A percentile compares a stretch with the other conserved stretches of the same genome.
Conservation (phyloP, 371 early-diverging fungal genomes). For the Batrachochytrium dendrobatidis region DNA sequence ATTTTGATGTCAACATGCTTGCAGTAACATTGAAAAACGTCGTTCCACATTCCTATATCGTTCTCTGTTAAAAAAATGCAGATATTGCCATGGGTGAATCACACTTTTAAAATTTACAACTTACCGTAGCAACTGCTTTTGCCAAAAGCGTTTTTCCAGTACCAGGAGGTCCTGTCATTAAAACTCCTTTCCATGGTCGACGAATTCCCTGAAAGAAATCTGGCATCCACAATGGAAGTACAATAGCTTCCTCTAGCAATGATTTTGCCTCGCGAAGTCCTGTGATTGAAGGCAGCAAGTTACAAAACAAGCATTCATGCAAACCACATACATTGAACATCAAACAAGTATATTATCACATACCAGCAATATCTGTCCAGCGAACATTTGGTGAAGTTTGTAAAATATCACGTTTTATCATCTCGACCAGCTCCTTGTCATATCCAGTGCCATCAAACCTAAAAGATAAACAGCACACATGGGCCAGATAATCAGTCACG, state of each 20-base stretch:
- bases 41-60: conserved; percentile 46
- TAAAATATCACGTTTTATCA: conserved; percentile 48
- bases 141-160: conserved; percentile 62
- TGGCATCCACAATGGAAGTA: conserved; percentile 54
- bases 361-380: conserved; percentile 52
- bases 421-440: conserved; percentile 50
- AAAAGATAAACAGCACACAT: no score
- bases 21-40: conserved; percentile 55
- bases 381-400: conserved; percentile 38
- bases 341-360: background rate
- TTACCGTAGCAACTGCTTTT: conserved; percentile 49
- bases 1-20: conserved; percentile 45
- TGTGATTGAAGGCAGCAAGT: conserved; percentile 6
- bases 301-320: no score
- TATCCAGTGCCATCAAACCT: conserved; percentile 43
- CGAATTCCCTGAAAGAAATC: conserved; percentile 53
- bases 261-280: conserved; percentile 46
- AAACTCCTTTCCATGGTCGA: conserved; percentile 60
- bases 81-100: background rate
- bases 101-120: background rate
- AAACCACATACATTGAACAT: background rate
- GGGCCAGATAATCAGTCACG: background rate
- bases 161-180: conserved; percentile 65
- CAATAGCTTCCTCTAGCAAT: conserved; percentile 52
- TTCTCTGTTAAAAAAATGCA: background rate